phyloP scores from a whole-genome alignment of 106 monocot genomes.

The Dioscorea dumetorum region DNA sequence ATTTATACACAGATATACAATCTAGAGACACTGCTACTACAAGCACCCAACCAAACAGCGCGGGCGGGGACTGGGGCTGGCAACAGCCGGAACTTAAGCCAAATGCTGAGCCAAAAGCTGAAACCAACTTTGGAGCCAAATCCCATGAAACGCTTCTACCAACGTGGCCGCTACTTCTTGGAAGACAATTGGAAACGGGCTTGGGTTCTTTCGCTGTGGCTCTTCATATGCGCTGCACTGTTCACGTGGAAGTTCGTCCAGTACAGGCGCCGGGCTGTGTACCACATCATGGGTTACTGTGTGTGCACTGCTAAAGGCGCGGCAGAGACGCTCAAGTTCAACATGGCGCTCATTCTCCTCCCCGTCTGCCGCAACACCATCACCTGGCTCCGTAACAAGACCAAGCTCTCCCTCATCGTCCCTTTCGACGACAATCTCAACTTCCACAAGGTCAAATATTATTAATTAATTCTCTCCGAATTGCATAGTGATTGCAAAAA shows the following conservation, averaged over 20 bases:
- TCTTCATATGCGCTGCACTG: conserved; percentile 51
- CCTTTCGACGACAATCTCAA: conserved; percentile 94
- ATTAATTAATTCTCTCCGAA: no score
- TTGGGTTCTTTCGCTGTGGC: conserved; percentile 80
- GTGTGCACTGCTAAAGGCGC: conserved; percentile 87
- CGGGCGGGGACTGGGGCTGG: conserved; percentile 30
- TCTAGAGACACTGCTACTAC: conserved; percentile 77
- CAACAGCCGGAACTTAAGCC: conserved; percentile 83
- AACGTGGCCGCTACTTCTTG: conserved; percentile 43
- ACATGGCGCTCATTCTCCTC: conserved; percentile 93
- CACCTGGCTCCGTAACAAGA: conserved; percentile 83
- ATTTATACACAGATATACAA: conserved; percentile 60
- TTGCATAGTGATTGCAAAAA: no score
- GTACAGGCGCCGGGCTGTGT: conserved; percentile 66
- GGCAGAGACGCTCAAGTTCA: conserved; percentile 95
- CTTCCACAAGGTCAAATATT: conserved; percentile 67
- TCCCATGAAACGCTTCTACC: conserved; percentile 48
- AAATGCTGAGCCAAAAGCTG: conserved; percentile 84
- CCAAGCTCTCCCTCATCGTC: conserved; percentile 45
- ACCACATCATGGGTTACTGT: conserved; percentile 88
- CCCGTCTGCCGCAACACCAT: conserved; percentile 96
- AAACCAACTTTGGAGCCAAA: conserved; percentile 66
- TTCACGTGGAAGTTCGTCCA: conserved; percentile 90
- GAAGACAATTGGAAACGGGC: conserved; percentile 83
- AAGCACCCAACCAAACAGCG: conserved; percentile 51